Conservation (phyloP, 768 basidiomycete species). For the Gyrodon lividus region DNA sequence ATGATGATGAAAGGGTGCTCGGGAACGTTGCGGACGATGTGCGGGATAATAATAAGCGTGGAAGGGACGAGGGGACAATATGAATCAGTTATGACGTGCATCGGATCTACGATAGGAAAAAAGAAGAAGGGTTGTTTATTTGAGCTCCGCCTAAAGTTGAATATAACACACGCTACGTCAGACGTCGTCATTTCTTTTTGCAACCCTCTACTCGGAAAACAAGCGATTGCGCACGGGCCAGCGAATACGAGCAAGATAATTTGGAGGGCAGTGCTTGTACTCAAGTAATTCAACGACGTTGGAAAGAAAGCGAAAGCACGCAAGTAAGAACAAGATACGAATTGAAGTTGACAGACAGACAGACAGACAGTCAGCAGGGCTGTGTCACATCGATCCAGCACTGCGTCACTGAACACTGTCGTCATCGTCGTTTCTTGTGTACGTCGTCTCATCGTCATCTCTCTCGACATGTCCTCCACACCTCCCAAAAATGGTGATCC, state of each 20-base stretch:
- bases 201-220: conserved; percentile 31
- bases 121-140: conserved; percentile 18
- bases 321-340: no score
- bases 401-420: conserved; percentile 25
- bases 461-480: conserved; percentile 23
- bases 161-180: conserved; percentile 44
- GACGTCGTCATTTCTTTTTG: conserved; percentile 40
- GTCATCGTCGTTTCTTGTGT: conserved; percentile 20
- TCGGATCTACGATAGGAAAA: conserved; percentile 36
- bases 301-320: no score
- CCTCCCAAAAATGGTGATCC: conserved; percentile 38
- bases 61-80: conserved; percentile 3
- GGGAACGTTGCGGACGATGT: background rate
- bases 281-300: background rate
- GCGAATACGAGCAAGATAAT: conserved; percentile 16
- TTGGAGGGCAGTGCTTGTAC: background rate
- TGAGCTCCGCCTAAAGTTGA: conserved; percentile 44
- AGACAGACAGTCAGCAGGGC: no score
- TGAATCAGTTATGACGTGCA: conserved; percentile 28
- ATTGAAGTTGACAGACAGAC: no score
- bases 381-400: conserved; percentile 15
- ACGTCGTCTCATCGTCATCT: conserved; percentile 24
- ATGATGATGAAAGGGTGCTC: background rate
- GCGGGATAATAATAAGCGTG: conserved; percentile 22
- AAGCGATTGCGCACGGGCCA: conserved; percentile 32